Conservation (phyloP, 106 monocot species). For the Triglochin maritima region DNA sequence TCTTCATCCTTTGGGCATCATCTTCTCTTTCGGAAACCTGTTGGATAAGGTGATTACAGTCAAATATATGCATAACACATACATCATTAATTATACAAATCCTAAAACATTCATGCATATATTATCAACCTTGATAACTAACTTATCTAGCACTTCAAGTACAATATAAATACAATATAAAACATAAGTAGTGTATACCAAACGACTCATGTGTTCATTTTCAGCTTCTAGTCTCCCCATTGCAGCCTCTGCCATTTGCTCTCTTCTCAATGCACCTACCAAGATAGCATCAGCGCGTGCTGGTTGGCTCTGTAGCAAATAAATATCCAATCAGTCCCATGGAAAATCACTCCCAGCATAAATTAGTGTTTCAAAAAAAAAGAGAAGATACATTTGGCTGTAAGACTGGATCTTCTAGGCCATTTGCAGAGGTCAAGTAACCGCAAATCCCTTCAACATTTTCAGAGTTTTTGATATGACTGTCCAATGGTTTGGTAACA, state of each 20-base stretch:
- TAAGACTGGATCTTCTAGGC: constrained; percentile 1
- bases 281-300: constrained; percentile 38
- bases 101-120: not conserved
- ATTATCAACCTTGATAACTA: too few relatives aligned
- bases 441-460: too few relatives aligned
- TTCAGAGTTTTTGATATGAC: constrained; percentile 11
- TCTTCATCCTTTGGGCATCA: constrained; percentile 25
- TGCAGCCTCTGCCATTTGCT: constrained; percentile 31
- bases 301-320: constrained; percentile 20
- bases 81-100: too few relatives aligned
- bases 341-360: not conserved
- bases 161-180: too few relatives aligned
- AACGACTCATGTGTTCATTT: constrained; percentile 40
- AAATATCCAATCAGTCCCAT: not conserved
- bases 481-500: constrained; percentile 9
- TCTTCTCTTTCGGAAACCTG: constrained; percentile 44
- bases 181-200: constrained; percentile 40
- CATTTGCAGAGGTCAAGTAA: not conserved
- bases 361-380: not conserved
- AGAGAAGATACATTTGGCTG: constrained; percentile 24
- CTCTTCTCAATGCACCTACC: constrained; percentile 46
- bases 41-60: not conserved
- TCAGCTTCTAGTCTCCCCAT: constrained; percentile 42
- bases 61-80: not conserved
- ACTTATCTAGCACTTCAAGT: too few relatives aligned